These are phyloP conservation scores for Aspergillus conjunctus DNA, from an alignment of 495 filamentous ascomycete genomes.

Conservation along the genomic window DNA sequence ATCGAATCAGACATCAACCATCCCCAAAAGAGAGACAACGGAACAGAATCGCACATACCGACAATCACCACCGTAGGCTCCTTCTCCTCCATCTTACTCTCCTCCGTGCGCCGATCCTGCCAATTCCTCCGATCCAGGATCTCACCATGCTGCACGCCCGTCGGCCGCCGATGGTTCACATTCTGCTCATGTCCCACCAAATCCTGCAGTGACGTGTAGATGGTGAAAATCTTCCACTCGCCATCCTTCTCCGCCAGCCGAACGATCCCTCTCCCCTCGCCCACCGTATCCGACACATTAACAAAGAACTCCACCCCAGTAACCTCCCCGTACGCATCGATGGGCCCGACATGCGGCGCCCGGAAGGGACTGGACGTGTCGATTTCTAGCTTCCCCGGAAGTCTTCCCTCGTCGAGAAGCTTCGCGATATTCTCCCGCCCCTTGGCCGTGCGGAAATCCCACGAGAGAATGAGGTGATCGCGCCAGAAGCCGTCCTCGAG, in stretches of 20 bases:
- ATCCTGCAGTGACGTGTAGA: constrained; percentile 58
- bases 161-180: constrained; percentile 38
- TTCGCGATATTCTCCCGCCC: constrained; percentile 51
- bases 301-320: constrained; percentile 56
- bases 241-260: constrained; percentile 52
- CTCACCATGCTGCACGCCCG: constrained; percentile 54
- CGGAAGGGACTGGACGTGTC: constrained; percentile 47
- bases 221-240: constrained; percentile 64
- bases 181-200: constrained; percentile 54
- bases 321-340: constrained; percentile 54
- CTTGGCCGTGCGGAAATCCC: constrained; percentile 56
- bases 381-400: constrained; percentile 49
- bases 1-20: neutral
- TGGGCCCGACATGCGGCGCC: constrained; percentile 48
- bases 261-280: constrained; percentile 57
- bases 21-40: neutral
- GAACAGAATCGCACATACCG: constrained; percentile 48
- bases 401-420: constrained; percentile 46
- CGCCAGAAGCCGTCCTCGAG: constrained; percentile 50
- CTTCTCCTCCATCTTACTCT: constrained; percentile 51
- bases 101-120: constrained; percentile 61
- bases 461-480: constrained; percentile 44
- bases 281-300: constrained; percentile 47
- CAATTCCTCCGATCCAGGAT: constrained; percentile 60
- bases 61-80: constrained; percentile 69